These are phyloP conservation scores for Metschnikowia amazonensis DNA, from an alignment of 805 yeast genomes.

Conservation along the genomic window DNA sequence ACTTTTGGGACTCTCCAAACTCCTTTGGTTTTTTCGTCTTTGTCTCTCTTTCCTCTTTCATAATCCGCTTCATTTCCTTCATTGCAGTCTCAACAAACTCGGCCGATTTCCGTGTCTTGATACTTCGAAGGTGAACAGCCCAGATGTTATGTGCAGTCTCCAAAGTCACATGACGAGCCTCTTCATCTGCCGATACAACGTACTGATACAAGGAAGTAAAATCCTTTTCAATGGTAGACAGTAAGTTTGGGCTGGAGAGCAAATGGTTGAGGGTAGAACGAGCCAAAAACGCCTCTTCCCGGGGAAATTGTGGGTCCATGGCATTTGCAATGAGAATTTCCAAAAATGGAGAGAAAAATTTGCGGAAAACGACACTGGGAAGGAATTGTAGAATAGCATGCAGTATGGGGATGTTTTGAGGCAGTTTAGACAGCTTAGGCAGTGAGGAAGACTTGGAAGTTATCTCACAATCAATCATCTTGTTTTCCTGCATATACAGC, in stretches of 20 bases:
- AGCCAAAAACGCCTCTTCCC: conserved; percentile 1
- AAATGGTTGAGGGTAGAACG: conserved; percentile 35
- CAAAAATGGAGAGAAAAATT: conserved; percentile 9
- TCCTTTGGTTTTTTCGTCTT: no score
- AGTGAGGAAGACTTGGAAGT: no score
- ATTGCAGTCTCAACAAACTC: conserved; percentile 3
- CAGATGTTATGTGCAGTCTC: conserved; percentile 12
- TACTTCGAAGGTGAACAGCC: conserved; percentile 17
- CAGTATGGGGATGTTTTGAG: not conserved
- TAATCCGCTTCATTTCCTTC: not conserved
- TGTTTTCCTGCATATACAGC: not conserved
- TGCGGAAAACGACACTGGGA: conserved; percentile 12
- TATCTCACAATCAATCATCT: no score
- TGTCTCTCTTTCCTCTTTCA: not conserved
- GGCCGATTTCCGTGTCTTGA: conserved; percentile 13
- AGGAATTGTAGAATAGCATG: conserved; percentile 7
- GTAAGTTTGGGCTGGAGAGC: conserved; percentile 50
- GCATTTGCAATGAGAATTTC: conserved; percentile 3
- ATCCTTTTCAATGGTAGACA: conserved; percentile 48
- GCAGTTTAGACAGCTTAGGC: no score
- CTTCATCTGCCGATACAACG: conserved; percentile 7
- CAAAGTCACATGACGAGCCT: conserved; percentile 3
- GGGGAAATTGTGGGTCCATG: not conserved
- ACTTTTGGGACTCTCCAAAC: no score
- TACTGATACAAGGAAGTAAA: conserved; percentile 21